Base-by-base conservation (phyloP, 345 rosid genomes). In the Gynandropsis gynandra region DNA sequence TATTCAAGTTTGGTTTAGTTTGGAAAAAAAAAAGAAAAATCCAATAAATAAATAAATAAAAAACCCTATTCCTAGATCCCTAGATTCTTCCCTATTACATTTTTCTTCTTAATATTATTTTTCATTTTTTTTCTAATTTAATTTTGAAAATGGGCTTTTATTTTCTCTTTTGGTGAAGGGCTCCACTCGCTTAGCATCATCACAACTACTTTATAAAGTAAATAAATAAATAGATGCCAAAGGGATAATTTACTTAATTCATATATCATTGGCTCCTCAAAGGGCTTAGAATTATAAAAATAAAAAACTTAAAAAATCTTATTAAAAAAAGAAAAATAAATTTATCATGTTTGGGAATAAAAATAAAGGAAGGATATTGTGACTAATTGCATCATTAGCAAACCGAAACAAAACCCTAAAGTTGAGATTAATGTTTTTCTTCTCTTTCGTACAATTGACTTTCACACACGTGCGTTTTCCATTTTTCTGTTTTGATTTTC, bases 21-120 rank as follows among this genome's bases (percentile, higher is more conserved):
- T 18, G 13, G 53, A 18, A 39, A 54, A 47, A 18, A 46, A 54
- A 38, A 31, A 10, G 3, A 37, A 43, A 44, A n/a, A 7, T 43
- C 19, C 27, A 24, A 36, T 43, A n/a, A 61, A 19, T 8, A 5
- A 39, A 39, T 53, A 33, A 54, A 37, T 46, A 27, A 47, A 58
- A 46, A 47, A 8, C 41, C 41, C 42, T 54, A 53, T 31, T 47
- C 54, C 42, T 62, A 62, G n/a, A n/a, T n/a, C n/a, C n/a, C n/a
- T n/a, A n/a, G 54, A 62, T 62, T 45, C 60, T 48, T 54, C 20
- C 66, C 33, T 15, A 16, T 10, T 34, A 38, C 16, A 10, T 50
- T 17, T 36, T 9, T n/a, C n/a, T n/a, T n/a, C n/a, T n/a, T n/a
- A n/a, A n/a, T 33, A 33, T 33, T 1, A 7, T 9, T 29, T 37